phyloP scores from a whole-genome alignment of 176 grass and related monocot genomes.

The Otatea glauca region DNA sequence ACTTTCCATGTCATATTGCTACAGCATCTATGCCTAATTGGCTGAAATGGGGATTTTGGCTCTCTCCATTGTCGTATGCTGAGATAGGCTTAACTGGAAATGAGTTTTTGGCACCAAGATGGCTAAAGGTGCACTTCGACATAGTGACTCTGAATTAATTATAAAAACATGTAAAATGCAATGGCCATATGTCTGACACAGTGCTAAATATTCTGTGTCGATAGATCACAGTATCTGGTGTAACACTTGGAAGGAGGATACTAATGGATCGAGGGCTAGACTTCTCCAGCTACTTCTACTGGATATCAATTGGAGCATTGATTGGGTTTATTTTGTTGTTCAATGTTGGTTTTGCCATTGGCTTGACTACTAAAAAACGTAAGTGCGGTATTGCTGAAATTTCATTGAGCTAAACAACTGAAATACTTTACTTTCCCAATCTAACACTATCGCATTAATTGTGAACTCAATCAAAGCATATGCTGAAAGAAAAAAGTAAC shows the following conservation, averaged over 20 bases:
- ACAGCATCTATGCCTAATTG: conserved; percentile 72
- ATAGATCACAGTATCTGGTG: conserved; percentile 49
- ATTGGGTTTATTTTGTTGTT: conserved; percentile 63
- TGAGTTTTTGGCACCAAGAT: conserved; percentile 86
- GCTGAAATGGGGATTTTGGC: conserved; percentile 94
- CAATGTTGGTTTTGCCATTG: conserved; percentile 65
- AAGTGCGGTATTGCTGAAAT: conserved; percentile 4
- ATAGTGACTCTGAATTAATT: conserved; percentile 6
- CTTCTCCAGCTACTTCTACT: conserved; percentile 71
- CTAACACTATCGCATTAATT: not conserved
- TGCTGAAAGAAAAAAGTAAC: not conserved
- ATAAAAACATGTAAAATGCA: not conserved
- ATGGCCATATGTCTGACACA: not conserved
- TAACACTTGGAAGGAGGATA: conserved; percentile 57
- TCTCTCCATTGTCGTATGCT: conserved; percentile 72
- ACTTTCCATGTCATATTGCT: conserved; percentile 12
- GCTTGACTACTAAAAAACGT: conserved; percentile 72
- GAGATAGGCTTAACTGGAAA: conserved; percentile 82
- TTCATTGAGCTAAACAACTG: conserved; percentile 2
- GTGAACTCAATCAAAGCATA: conserved; percentile 1
- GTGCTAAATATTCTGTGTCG: conserved; percentile 4
- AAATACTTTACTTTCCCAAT: not conserved
- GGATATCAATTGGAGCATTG: conserved; percentile 80
- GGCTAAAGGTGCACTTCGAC: conserved; percentile 65
- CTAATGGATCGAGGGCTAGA: conserved; percentile 65